Evolutionary conservation across 164 flowering plant species (phyloP), one percentile per base, ranked within the genome.

Genomic region (Stephania japonica): DNA sequence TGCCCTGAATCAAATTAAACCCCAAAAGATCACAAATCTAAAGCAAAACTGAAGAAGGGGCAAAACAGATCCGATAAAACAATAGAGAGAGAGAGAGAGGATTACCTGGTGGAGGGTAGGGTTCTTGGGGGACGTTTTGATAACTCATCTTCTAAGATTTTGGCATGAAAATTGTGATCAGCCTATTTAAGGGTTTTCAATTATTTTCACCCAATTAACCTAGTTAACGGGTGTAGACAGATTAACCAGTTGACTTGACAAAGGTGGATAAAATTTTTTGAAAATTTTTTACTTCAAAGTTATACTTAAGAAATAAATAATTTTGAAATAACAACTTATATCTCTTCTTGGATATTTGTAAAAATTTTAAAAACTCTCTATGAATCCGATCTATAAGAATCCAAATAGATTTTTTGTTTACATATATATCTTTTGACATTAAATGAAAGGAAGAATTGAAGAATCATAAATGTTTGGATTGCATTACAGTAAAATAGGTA

Each of bases 71-170:
- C 27, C 73, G 49, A 42, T 61, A 26, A 26, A 70, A 47, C 63
- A 42, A 16, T 61, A 25, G 42, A 25, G 21, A 27, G 14, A 70
- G 5, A 26, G 32, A n/a, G n/a, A 42, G 41, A 63, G 42, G 14
- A 27, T 64, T 70, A 62, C 81, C 75, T 42, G 75, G 77, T 49
- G 77, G 73, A 72, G 80, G 74, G 74, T 78, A 78, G n/a, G 65
- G 5, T 0, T 77, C 79, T 23, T 61, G 72, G 4, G 75, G 72
- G 25, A 47, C 71, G 18, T 43, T 73, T 26, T 64, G 70, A 21
- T 77, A 77, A 64, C 73, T 73, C 79, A 73, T 77, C 19, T 32
- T 32, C 38, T 47, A 47, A 11, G 53, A 47, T 47, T 47, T 47
- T 12, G 12, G 53, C 16, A 14, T 47, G 53, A 11, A 47, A 47